Conservation (phyloP, 2,329 filamentous ascomycete genomes). For the Sclerotinia nivalis region DNA sequence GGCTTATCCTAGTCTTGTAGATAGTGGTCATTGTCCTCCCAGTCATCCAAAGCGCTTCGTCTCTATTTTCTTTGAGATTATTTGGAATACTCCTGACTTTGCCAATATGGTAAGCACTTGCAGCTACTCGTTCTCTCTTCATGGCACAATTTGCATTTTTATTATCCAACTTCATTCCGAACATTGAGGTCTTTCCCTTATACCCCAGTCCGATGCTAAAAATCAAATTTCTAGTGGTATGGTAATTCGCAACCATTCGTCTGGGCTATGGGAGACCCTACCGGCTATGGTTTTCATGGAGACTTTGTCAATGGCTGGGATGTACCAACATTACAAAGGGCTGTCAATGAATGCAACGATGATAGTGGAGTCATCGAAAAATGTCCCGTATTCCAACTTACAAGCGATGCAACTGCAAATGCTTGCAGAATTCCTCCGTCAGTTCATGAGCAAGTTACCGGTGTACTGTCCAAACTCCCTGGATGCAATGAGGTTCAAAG, state of each 20-base stretch:
- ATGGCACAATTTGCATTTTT: fast-evolving
- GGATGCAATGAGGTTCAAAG: constrained; percentile 53
- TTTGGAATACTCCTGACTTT: constrained; percentile 55
- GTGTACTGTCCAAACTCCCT: constrained; percentile 50
- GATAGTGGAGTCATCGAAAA: constrained; percentile 47
- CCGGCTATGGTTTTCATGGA: constrained; percentile 56
- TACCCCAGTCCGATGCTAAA: neutral
- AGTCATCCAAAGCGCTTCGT: constrained; percentile 56
- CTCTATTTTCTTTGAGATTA: constrained; percentile 61
- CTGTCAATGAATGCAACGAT: constrained; percentile 51
- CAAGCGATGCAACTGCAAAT: constrained; percentile 53
- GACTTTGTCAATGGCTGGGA: constrained; percentile 63
- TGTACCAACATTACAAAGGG: constrained; percentile 49
- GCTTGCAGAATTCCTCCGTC: constrained; percentile 52
- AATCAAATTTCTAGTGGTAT: constrained; percentile 43
- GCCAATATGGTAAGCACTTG: constrained; percentile 43
- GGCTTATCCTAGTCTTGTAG: constrained; percentile 50
- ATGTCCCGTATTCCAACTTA: constrained; percentile 50
- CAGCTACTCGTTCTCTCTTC: fast-evolving
- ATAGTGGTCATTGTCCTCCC: constrained; percentile 52
- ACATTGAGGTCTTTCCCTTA: neutral
- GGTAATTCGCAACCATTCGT: constrained; percentile 52
- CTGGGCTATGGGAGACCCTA: constrained; percentile 52
- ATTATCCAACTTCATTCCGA: neutral
- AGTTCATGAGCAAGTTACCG: constrained; percentile 48